A percentile compares a stretch with the other conserved stretches of the same genome.
phyloP scores from a whole-genome alignment of 2,329 filamentous ascomycete genomes.

The Huntiella abstrusa region DNA sequence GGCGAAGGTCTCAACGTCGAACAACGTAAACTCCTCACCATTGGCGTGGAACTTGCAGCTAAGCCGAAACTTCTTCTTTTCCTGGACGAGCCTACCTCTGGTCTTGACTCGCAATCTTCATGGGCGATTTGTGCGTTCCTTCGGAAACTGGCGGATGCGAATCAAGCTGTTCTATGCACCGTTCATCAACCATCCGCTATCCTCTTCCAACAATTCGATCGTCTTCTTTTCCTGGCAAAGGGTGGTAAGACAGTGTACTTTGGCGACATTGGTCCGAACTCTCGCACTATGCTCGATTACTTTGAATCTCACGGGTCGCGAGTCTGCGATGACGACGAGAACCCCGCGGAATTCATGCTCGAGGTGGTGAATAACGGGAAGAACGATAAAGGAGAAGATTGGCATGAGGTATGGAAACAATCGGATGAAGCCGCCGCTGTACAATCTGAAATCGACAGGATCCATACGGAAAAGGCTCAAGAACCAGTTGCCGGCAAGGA shows the following conservation, averaged over 20 bases:
- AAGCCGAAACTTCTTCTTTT: constrained; percentile 41
- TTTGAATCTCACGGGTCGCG: constrained; percentile 47
- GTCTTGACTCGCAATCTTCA: constrained; percentile 43
- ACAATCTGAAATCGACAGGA: constrained; percentile 41
- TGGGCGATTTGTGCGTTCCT: constrained; percentile 46
- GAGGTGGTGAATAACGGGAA: constrained; percentile 26
- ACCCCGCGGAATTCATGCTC: constrained; percentile 63
- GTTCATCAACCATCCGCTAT: constrained; percentile 36
- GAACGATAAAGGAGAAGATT: constrained; percentile 31
- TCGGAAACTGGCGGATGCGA: constrained; percentile 36
- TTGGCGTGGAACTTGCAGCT: constrained; percentile 39
- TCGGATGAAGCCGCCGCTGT: constrained; percentile 33
- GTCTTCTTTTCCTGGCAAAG: constrained; percentile 41
- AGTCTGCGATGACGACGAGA: constrained; percentile 40
- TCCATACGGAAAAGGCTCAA: constrained; percentile 31
- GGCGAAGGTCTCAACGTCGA: constrained; percentile 43
- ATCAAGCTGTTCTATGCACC: constrained; percentile 35
- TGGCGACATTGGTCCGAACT: constrained; percentile 44
- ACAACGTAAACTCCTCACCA: constrained; percentile 42
- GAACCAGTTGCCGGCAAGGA: constrained; percentile 10
- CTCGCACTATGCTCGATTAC: constrained; percentile 36
- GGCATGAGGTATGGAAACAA: constrained; percentile 47
- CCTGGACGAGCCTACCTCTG: constrained; percentile 41
- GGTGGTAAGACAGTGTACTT: constrained; percentile 53
- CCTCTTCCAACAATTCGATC: constrained; percentile 38